Evolutionary conservation across 805 yeast species (phyloP), one percentile per base, ranked within the genome.

Genomic region (Candida jianshihensis): DNA sequence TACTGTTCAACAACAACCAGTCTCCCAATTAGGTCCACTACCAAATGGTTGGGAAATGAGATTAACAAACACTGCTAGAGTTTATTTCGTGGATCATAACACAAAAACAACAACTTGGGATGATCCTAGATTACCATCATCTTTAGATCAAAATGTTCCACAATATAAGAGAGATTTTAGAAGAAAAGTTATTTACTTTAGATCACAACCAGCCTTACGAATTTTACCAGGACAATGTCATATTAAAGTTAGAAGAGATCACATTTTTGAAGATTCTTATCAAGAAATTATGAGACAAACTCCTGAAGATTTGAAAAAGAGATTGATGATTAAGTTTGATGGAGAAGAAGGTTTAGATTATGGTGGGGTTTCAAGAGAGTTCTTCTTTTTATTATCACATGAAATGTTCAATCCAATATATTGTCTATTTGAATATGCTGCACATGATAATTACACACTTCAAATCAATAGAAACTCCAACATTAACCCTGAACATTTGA

Each of bases 41-140:
- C 99, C 99, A 33, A 78, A 90, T 37, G 99, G 99, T 37, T 92
- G 99, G 99, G 99, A 92, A 68, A 92, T 92, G 99, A 83, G 99
- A 64, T 74, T 92, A 56, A 94, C 99, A 30, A 92, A 92, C 62
- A 92, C 98, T 1, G 97, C 98, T 9, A 78, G 99, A 60, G 98
- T 92, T 17, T 92, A 92, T 61, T 92, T 92, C 61, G 99, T 92
- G 47, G 99, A 92, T 62, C 99, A 92, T 68, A 92, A 92, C 64
- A 92, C 99, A 22, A 92, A 92, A 66, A 92, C 99, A 0, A 92
- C 99, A 1, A 92, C 99, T 1, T 92, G 99, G 99, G 99, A 92
- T 63, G 99, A 92, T 59, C 99, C 99, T 45, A 80, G 99, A 57
- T 72, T 92, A 58, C 99, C 99, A 35, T 87, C 97, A 6, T 85